A percentile compares a stretch with the other conserved stretches of the same genome.
phyloP scores from a whole-genome alignment of 2,329 filamentous ascomycete genomes.

The Diaporthe destruens region DNA sequence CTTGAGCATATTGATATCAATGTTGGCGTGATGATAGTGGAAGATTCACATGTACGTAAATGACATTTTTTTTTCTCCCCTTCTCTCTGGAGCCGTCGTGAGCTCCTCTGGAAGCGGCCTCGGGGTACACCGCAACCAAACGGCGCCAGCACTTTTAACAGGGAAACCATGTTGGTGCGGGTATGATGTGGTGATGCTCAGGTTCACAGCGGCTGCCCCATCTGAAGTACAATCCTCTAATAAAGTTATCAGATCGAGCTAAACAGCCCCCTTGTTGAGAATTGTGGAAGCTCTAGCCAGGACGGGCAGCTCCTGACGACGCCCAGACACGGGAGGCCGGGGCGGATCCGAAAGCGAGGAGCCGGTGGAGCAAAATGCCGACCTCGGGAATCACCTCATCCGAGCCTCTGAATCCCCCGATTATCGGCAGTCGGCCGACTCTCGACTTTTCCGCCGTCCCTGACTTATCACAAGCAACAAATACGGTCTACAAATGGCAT shows the following conservation, averaged over 20 bases:
- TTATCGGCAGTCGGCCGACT: background rate
- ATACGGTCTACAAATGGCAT: no score
- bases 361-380: background rate
- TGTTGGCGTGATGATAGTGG: no score
- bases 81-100: no score
- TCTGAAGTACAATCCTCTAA: background rate
- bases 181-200: background rate
- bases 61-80: background rate
- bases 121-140: background rate
- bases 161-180: background rate
- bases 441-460: background rate
- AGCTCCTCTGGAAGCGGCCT: no score
- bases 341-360: conserved; percentile 2
- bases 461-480: no score
- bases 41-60: background rate
- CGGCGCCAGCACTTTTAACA: no score
- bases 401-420: background rate
- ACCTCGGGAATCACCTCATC: conserved; percentile 13
- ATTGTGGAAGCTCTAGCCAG: background rate
- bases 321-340: conserved; percentile 4
- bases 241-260: conserved; percentile 29
- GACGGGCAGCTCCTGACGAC: background rate
- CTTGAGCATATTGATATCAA: no score
- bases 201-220: no score
- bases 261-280: background rate